phyloP scores from a whole-genome alignment of 1,284 basidiomycete genomes.

The Abortiporus biennis region DNA sequence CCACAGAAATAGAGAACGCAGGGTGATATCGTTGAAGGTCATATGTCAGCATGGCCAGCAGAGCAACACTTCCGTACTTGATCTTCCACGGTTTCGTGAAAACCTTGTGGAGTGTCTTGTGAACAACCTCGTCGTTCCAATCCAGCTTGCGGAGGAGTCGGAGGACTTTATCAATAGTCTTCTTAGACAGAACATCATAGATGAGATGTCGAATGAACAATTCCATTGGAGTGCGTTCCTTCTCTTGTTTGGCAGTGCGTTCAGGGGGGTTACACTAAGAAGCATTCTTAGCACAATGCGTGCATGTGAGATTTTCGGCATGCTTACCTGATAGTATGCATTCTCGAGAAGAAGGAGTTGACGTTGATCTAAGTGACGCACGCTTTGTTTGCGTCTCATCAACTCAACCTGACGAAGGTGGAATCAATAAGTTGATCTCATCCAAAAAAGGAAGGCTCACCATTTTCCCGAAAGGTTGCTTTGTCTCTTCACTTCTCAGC shows the following conservation, averaged over 20 bases:
- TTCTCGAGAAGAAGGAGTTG: constrained; percentile 92
- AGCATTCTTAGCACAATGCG: constrained; percentile 8
- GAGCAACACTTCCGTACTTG: constrained; percentile 84
- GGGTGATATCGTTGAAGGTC: constrained; percentile 92
- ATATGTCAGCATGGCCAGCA: constrained; percentile 92
- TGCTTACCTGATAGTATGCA: constrained; percentile 91
- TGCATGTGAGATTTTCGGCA: not conserved
- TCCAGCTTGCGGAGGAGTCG: constrained; percentile 90
- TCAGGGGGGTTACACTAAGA: constrained; percentile 94
- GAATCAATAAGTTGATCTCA: constrained; percentile 4
- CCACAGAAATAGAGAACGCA: constrained; percentile 81
- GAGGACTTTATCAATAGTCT: constrained; percentile 89
- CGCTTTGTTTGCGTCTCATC: constrained; percentile 89
- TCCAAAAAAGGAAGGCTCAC: constrained; percentile 28
- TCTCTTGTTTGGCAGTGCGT: constrained; percentile 78
- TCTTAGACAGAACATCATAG: constrained; percentile 86
- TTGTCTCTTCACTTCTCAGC: constrained; percentile 83
- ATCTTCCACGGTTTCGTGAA: constrained; percentile 98
- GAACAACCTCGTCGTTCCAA: constrained; percentile 77
- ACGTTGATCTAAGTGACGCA: constrained; percentile 89
- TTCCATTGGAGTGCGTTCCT: constrained; percentile 84
- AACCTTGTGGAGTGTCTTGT: constrained; percentile 59
- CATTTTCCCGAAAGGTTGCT: constrained; percentile 80
- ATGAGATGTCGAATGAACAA: constrained; percentile 92
- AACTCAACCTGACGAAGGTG: constrained; percentile 68